phyloP scores from a whole-genome alignment of 768 basidiomycete genomes.

The Trametes coccinea region DNA sequence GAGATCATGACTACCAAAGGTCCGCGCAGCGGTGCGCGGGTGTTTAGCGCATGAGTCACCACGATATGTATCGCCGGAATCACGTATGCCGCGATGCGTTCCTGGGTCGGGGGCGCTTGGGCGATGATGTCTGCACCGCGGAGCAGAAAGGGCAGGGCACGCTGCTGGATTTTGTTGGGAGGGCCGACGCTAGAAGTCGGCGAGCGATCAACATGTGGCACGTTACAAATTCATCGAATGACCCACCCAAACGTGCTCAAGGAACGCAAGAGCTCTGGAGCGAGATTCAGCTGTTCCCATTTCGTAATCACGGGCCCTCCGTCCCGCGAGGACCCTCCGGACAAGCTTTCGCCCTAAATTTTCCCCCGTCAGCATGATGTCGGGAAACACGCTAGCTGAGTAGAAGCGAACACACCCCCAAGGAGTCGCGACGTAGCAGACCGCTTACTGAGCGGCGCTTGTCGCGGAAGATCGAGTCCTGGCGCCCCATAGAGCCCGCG shows the following conservation, averaged over 20 bases:
- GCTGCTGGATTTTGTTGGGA: constrained; percentile 98
- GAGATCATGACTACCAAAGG: constrained; percentile 93
- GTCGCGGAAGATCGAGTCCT: constrained; percentile 50
- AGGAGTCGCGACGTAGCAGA: constrained; percentile 72
- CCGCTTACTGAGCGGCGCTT: constrained; percentile 76
- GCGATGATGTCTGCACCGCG: constrained; percentile 96
- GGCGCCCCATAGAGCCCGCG: constrained; percentile 36
- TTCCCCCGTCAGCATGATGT: constrained; percentile 2
- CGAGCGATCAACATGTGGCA: constrained; percentile 4
- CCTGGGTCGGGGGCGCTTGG: constrained; percentile 97
- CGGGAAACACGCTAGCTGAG: constrained; percentile 4
- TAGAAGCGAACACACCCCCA: constrained; percentile 52
- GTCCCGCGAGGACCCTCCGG: constrained; percentile 55
- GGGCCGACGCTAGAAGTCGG: constrained; percentile 74
- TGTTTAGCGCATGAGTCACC: constrained; percentile 55
- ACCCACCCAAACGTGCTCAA: constrained; percentile 92
- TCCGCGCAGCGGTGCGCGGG: constrained; percentile 65
- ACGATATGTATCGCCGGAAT: constrained; percentile 88
- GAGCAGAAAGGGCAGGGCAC: constrained; percentile 93
- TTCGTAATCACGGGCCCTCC: constrained; percentile 84
- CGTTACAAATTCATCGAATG: neutral
- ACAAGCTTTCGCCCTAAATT: constrained; percentile 53
- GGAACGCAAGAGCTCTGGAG: constrained; percentile 84
- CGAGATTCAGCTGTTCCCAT: constrained; percentile 91
- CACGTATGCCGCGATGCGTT: constrained; percentile 96